Base-by-base conservation (phyloP, 2,329 filamentous ascomycete genomes). In the Knoxdaviesia capensis region DNA sequence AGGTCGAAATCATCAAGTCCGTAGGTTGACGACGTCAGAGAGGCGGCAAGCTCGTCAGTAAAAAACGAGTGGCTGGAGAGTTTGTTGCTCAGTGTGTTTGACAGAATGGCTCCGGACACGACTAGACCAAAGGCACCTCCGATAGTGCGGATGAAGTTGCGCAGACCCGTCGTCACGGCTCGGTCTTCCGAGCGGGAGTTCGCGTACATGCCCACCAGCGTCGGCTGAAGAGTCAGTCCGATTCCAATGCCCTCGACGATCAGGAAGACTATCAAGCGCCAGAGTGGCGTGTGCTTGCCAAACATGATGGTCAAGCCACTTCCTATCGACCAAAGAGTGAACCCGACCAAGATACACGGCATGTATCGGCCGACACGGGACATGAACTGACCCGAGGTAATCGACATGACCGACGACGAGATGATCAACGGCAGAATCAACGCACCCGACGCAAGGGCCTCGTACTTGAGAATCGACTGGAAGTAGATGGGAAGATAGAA, bases 101-200 rank as follows among this genome's bases (percentile, higher is more conserved):
- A 53, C 6, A 57, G 44, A n/a, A 59, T 52, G 3, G 69, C 68
- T 1, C 69, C 70, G 0, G 67, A 70, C 6, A 76, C 56, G 0
- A 71, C 71, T 0, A 79, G 61, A 0, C 74, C 73, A 9, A 66
- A 60, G 61, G 29, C 72, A 9, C 59, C 59, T 7, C 60, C 59
- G 4, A 58, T 49, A 6, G 52, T 54, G 7, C 60, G 54, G 32
- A 59, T 49, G 39, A 62, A 61, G 42, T 60, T 61, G n/a, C 60
- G 54, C 28, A 57, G 50, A 0, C 56, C 54, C 2, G 56, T 62
- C 2, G 56, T 54, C 33, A 62, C 58, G 7, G 60, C 59, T 0
- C 59, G 54, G 35, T 59, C 55, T 31, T 55, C 52, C 36, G 51
- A 56, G 5, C 51, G 51, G 0, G 52, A 54, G 43, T 60, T 57